Evolutionary conservation across 1,139 yeast species (phyloP), one percentile per base, ranked within the genome.

Genomic region (Candida anutae): DNA sequence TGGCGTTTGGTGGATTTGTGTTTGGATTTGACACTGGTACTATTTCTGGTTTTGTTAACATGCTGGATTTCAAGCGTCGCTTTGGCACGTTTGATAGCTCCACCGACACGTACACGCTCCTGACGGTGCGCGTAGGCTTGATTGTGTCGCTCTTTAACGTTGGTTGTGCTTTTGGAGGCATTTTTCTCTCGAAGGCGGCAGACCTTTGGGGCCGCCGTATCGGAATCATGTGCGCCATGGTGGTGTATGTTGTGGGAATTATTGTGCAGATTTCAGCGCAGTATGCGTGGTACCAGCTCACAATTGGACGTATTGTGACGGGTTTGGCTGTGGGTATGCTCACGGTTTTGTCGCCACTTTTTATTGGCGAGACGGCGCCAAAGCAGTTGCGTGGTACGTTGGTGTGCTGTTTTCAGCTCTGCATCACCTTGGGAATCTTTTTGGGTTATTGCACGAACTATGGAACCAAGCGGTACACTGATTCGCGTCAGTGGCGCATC

Each of bases 91-190:
- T 36, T 9, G 27, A 36, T 25, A 35, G 40, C 19, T 40, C 39
- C 29, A 43, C 18, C 30, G 33, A 46, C 28, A 35, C 35, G 3
- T 31, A 52, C 39, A 45, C 51, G 34, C 53, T 69, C 39, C 52
- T 71, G 28, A 55, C 63, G 32, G 57, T 61, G 26, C 50, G 70
- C 34, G 58, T 68, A 18, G 85, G 85, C 22, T 32, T 46, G 25
- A 40, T 48, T 19, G 50, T 48, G 13, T 42, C 48, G 27, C 45
- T 48, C 24, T 48, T 48, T 36, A 47, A 48, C 35, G 35, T 45
- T 25, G 53, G 53, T 2, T 48, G 53, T 33, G 53, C 52, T 16
- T 32, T 48, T 18, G 53, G 53, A 9, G 40, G 46, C 22, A 42
- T 48, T 20, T 35, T 41, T 25, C 38, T 48, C 16, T 39, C 46